Conservation (phyloP, 1,139 yeast genomes). For the Saccharomyces hybrid region DNA sequence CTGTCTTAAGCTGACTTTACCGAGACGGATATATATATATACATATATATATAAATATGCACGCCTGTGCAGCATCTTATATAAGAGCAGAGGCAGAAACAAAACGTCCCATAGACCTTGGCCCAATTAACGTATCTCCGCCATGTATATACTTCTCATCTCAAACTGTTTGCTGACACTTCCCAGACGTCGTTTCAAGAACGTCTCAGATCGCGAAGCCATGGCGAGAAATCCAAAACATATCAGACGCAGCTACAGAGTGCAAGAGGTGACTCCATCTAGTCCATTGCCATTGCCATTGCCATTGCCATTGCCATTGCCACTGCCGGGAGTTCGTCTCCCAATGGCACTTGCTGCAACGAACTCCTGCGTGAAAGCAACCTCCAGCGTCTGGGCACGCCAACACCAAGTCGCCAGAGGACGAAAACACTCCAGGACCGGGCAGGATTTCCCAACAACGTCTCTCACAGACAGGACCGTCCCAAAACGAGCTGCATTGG, state of each 20-base stretch:
- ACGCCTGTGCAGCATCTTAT: neutral
- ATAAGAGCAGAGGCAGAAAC: neutral
- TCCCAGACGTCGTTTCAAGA: neutral
- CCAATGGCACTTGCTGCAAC: too few species aligned
- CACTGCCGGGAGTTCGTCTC: too few species aligned
- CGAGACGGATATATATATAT: neutral
- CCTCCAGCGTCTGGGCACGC: too few species aligned
- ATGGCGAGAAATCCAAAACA: neutral
- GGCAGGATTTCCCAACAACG: neutral
- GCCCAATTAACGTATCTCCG: neutral
- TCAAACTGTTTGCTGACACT: neutral
- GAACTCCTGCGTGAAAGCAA: too few species aligned
- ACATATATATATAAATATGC: neutral
- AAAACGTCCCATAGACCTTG: neutral
- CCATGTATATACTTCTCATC: neutral
- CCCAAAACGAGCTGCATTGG: neutral
- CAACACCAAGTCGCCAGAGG: neutral
- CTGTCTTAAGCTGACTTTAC: neutral
- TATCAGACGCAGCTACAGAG: neutral
- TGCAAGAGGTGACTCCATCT: neutral
- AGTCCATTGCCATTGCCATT: neutral
- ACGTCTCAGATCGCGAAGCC: neutral
- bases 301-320: neutral
- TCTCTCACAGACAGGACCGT: neutral
- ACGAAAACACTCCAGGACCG: neutral